Percentiles rank a stretch among this genome's conserved stretches.
phyloP scores from a whole-genome alignment of 768 basidiomycete genomes.

The Termitomyces eurrhizus region DNA sequence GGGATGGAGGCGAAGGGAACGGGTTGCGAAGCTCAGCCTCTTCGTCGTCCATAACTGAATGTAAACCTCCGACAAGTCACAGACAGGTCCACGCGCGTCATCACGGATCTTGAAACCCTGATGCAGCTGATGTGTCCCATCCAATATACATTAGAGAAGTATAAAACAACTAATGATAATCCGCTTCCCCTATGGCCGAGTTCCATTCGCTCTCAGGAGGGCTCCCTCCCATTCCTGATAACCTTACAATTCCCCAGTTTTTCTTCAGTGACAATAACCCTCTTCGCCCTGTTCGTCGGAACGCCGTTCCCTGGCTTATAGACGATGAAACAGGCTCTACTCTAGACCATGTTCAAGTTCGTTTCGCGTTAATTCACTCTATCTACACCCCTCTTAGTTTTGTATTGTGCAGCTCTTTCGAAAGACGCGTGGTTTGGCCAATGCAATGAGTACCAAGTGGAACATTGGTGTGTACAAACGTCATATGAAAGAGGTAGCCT shows the following conservation, averaged over 20 bases:
- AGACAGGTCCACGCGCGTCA: too few relatives aligned
- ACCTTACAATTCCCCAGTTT: conserved; percentile 66
- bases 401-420: conserved; percentile 26
- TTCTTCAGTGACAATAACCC: conserved; percentile 45
- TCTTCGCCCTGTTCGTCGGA: conserved; percentile 40
- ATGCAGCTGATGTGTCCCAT: background rate
- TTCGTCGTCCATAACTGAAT: conserved; percentile 58
- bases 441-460: conserved; percentile 45
- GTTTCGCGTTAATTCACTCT: conserved; percentile 8
- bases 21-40: conserved; percentile 79
- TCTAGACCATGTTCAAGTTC: conserved; percentile 45
- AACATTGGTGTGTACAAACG: conserved; percentile 35
- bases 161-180: background rate
- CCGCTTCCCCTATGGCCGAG: conserved; percentile 23
- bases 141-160: background rate
- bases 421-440: conserved; percentile 51
- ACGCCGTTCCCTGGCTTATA: conserved; percentile 51
- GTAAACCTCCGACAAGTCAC: background rate
- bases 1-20: conserved; percentile 86
- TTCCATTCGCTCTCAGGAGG: conserved; percentile 26
- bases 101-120: background rate
- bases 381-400: background rate
- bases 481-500: background rate
- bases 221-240: conserved; percentile 50
- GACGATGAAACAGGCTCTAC: conserved; percentile 49